Percentiles rank a stretch among this genome's conserved stretches.
Evolutionary conservation across 2,329 filamentous ascomycete species (phyloP).

Genomic region (Podosphaera aphanis): DNA sequence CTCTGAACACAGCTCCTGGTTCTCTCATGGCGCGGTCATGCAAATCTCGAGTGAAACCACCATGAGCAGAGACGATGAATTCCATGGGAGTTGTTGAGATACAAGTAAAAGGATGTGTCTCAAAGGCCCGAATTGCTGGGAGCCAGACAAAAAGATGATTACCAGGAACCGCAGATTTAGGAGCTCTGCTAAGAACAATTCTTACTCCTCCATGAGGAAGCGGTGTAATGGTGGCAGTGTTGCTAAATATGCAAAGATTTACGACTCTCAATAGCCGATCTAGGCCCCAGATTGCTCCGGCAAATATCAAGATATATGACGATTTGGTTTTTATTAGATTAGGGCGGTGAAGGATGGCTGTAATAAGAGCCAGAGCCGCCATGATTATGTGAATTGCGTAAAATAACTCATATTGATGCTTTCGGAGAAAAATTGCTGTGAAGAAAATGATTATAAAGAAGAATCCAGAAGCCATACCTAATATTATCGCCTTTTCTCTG

Average conservation of each 20-base stretch:
- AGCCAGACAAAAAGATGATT: slow-evolving; percentile 42
- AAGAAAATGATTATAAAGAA: slow-evolving; percentile 23
- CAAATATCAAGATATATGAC: slow-evolving; percentile 20
- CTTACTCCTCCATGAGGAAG: slow-evolving; percentile 29
- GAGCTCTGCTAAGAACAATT: slow-evolving; percentile 26
- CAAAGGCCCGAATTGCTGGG: slow-evolving; percentile 29
- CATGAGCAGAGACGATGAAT: slow-evolving; percentile 31
- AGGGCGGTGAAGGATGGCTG: slow-evolving; percentile 28
- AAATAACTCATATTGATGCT: slow-evolving; percentile 28
- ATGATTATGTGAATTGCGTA: slow-evolving; percentile 27
- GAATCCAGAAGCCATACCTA: slow-evolving; percentile 25
- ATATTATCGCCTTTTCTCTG: slow-evolving; percentile 20
- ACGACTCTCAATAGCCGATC: slow-evolving; percentile 26
- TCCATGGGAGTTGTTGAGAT: slow-evolving; percentile 20
- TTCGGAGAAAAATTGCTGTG: slow-evolving; percentile 21
- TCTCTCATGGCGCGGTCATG: slow-evolving; percentile 26
- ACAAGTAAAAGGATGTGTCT: slow-evolving; percentile 42
- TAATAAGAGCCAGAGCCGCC: slow-evolving; percentile 24
- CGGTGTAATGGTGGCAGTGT: slow-evolving; percentile 27
- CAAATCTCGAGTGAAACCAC: slow-evolving; percentile 33
- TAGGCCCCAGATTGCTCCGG: slow-evolving; percentile 23
- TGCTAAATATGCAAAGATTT: slow-evolving; percentile 25
- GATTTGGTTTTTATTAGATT: slow-evolving; percentile 18
- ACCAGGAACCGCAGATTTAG: slow-evolving; percentile 23
- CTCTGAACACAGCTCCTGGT: slow-evolving; percentile 24